Evolutionary conservation across 129 eudicot genomes (phyloP).

Genomic region (Escallonia rubra): DNA sequence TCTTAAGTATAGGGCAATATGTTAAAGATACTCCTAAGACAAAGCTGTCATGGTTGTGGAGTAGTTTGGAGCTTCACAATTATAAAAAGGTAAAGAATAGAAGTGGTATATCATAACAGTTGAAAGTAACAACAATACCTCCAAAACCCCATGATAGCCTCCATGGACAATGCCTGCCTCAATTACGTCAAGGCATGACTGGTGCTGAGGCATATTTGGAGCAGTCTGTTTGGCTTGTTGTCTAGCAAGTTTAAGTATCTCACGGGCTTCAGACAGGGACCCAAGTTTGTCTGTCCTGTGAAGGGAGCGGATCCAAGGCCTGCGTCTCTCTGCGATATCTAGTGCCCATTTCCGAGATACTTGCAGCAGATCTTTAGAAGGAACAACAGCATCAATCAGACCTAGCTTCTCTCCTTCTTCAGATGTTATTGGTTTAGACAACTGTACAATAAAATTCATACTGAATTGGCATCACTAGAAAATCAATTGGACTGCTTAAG

Average conservation of each 20-base stretch:
- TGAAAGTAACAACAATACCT: slow-evolving; percentile 38
- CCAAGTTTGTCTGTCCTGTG: slow-evolving; percentile 78
- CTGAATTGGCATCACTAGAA: neutral
- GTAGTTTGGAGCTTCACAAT: too few relatives aligned
- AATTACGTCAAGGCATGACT: slow-evolving; percentile 79
- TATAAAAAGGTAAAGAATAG: too few relatives aligned
- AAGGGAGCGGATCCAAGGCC: slow-evolving; percentile 86
- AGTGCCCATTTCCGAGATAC: slow-evolving; percentile 80
- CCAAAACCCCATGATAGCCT: slow-evolving; percentile 70
- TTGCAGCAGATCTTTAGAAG: slow-evolving; percentile 62
- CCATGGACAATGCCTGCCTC: slow-evolving; percentile 86
- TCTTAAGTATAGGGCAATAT: too few relatives aligned
- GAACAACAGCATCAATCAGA: slow-evolving; percentile 71
- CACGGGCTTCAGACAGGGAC: slow-evolving; percentile 69
- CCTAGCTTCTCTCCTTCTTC: slow-evolving; percentile 89
- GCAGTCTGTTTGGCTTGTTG: slow-evolving; percentile 65
- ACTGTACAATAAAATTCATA: slow-evolving; percentile 29
- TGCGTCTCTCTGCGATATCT: slow-evolving; percentile 72
- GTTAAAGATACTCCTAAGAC: too few relatives aligned
- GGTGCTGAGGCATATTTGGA: slow-evolving; percentile 89
- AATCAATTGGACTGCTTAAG: neutral
- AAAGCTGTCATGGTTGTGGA: too few relatives aligned
- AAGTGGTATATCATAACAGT: too few relatives aligned
- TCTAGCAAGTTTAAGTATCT: slow-evolving; percentile 50
- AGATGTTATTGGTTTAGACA: slow-evolving; percentile 67